A percentile compares a stretch with the other conserved stretches of the same genome.
Evolutionary conservation across 305 asterid species (phyloP).

Genomic region (Fraxinus nigra): DNA sequence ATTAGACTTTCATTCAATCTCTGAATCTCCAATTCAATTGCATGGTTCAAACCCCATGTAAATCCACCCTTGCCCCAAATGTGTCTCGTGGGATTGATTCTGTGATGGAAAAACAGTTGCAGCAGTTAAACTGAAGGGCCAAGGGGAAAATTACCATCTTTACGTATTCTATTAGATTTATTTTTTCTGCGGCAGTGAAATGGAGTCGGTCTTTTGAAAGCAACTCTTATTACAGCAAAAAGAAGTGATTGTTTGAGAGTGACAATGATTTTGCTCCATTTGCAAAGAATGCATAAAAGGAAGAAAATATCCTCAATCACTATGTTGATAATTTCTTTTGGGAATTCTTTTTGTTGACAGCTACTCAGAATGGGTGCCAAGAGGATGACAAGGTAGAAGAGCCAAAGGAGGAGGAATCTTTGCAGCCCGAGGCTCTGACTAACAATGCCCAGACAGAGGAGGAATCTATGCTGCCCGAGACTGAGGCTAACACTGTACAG

Average conservation of each 20-base stretch:
- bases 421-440: slow-evolving; percentile 3
- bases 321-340: neutral
- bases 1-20: neutral
- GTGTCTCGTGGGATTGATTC: neutral
- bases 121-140: neutral
- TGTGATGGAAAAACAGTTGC: neutral
- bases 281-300: neutral
- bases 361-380: slow-evolving; percentile 58
- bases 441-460: neutral
- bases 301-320: neutral
- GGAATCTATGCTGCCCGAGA: neutral
- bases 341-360: slow-evolving; percentile 23
- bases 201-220: neutral
- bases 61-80: neutral
- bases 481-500: neutral
- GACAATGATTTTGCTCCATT: neutral
- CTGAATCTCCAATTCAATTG: neutral
- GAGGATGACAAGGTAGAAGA: slow-evolving; percentile 22
- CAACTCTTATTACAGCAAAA: neutral
- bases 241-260: neutral
- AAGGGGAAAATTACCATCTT: neutral
- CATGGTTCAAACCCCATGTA: neutral
- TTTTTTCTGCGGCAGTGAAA: neutral
- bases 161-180: neutral
- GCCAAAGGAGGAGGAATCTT: slow-evolving; percentile 1